Conservation (phyloP, 495 filamentous ascomycete genomes). For the Daldinia decipiens region DNA sequence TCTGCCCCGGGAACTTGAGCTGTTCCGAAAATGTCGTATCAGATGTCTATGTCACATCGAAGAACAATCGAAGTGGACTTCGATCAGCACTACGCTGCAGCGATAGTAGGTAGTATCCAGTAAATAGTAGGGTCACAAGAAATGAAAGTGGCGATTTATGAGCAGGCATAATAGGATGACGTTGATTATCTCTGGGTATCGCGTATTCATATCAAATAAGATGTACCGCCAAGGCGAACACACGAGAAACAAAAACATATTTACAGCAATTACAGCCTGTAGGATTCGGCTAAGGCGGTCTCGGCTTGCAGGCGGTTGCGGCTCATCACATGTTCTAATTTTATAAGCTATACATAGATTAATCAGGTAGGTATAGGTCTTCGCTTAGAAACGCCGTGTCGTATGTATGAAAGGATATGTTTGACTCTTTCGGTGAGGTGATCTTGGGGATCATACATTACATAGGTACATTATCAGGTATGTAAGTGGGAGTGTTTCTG, state of each 20-base stretch:
- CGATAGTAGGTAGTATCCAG: neutral
- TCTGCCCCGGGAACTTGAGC: slow-evolving; percentile 24
- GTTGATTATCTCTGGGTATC: slow-evolving; percentile 15
- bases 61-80: slow-evolving; percentile 7
- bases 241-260: neutral
- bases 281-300: slow-evolving; percentile 7
- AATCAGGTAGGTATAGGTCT: neutral
- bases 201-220: slow-evolving; percentile 14
- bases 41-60: slow-evolving; percentile 10
- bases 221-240: slow-evolving; percentile 27
- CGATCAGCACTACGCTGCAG: neutral
- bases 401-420: neutral
- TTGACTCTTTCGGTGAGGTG: slow-evolving; percentile 22
- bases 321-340: slow-evolving; percentile 38
- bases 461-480: slow-evolving; percentile 25
- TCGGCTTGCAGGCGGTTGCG: slow-evolving; percentile 17
- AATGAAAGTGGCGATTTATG: slow-evolving; percentile 9
- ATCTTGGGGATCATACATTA: slow-evolving; percentile 38
- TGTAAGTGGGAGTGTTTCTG: slow-evolving; percentile 34
- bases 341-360: slow-evolving; percentile 15
- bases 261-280: neutral
- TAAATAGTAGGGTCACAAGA: neutral
- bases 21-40: slow-evolving; percentile 18
- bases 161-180: slow-evolving; percentile 28
- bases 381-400: neutral